These are phyloP conservation scores for Calycina marina DNA, from an alignment of 2,329 filamentous ascomycete genomes.

Conservation along the genomic window DNA sequence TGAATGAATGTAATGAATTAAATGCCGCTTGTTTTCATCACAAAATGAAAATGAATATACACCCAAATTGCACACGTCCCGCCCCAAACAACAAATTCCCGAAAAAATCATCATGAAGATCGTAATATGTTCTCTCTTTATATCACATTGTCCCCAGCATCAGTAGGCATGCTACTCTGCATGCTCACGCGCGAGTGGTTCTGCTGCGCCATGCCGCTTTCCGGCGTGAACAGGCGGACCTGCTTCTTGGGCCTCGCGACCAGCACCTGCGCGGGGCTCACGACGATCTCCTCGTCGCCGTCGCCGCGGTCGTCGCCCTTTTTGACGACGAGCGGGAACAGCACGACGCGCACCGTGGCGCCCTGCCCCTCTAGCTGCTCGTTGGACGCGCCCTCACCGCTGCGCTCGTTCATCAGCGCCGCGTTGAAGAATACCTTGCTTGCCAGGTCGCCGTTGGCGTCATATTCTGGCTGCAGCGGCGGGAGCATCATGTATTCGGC, in stretches of 20 bases:
- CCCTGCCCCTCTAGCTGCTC: slow-evolving; percentile 65
- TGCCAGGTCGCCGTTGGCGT: slow-evolving; percentile 77
- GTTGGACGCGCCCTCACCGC: slow-evolving; percentile 50
- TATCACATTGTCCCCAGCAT: slow-evolving; percentile 13
- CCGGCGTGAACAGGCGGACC: slow-evolving; percentile 16
- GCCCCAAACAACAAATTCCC: too few relatives aligned
- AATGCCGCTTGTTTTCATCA: too few relatives aligned
- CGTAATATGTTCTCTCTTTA: slow-evolving; percentile 13
- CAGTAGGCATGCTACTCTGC: slow-evolving; percentile 21
- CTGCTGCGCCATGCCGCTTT: slow-evolving; percentile 6
- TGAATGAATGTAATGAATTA: too few relatives aligned
- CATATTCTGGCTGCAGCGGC: slow-evolving; percentile 86
- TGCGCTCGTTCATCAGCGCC: slow-evolving; percentile 85
- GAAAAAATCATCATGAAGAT: background rate
- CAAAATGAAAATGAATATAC: too few relatives aligned
- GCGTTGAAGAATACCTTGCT: slow-evolving; percentile 87
- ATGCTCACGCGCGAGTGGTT: slow-evolving; percentile 17
- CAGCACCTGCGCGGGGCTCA: slow-evolving; percentile 88
- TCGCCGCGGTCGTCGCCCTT: slow-evolving; percentile 79
- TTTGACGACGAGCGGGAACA: slow-evolving; percentile 94
- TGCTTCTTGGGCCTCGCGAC: slow-evolving; percentile 37
- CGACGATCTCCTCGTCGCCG: slow-evolving; percentile 88
- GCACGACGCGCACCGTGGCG: slow-evolving; percentile 74
- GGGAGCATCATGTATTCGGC: slow-evolving; percentile 99
- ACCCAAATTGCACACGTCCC: too few relatives aligned